These are phyloP conservation scores for Geosmithia flava DNA, from an alignment of 2,329 filamentous ascomycete species.

Conservation along the genomic window DNA sequence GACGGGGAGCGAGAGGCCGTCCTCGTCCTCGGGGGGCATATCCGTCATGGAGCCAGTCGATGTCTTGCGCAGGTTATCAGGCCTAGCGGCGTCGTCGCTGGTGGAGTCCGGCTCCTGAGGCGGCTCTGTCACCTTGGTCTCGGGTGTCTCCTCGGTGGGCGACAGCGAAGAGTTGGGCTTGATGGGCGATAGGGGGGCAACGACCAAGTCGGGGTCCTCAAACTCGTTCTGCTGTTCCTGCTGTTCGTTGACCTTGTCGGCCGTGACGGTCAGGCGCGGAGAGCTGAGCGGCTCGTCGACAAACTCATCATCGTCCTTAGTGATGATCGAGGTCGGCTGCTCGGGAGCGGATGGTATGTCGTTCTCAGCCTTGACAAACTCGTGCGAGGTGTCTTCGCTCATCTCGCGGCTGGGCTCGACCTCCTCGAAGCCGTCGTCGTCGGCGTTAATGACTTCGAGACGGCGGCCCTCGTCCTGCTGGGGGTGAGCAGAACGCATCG, in stretches of 20 bases:
- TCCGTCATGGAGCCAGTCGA: not conserved
- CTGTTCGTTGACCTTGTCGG: slow-evolving; percentile 38
- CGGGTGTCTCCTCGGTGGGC: not conserved
- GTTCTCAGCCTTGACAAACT: slow-evolving; percentile 49
- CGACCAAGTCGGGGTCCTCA: slow-evolving; percentile 43
- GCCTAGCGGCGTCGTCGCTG: not conserved
- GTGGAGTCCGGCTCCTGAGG: not conserved
- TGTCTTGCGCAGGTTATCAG: not conserved
- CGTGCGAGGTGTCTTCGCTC: slow-evolving; percentile 59
- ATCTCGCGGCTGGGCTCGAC: slow-evolving; percentile 60
- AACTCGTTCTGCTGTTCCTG: slow-evolving; percentile 24
- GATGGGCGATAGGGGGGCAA: slow-evolving; percentile 44
- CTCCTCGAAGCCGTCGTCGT: slow-evolving; percentile 90
- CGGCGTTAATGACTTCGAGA: slow-evolving; percentile 67
- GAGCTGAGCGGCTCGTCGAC: slow-evolving; percentile 69
- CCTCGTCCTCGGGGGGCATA: slow-evolving; percentile 1
- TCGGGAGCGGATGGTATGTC: slow-evolving; percentile 24
- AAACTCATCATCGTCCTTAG: slow-evolving; percentile 58
- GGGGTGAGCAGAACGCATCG: slow-evolving; percentile 39
- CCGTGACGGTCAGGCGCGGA: slow-evolving; percentile 48
- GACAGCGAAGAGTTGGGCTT: slow-evolving; percentile 18
- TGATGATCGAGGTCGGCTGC: slow-evolving; percentile 16
- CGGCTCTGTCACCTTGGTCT: not conserved
- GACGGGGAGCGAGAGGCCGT: slow-evolving; percentile 1
- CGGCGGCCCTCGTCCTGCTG: slow-evolving; percentile 40